A percentile compares a stretch with the other conserved stretches of the same genome.
Conservation (phyloP, 179 eudicot genomes). For the Heliamphora pulchella region DNA sequence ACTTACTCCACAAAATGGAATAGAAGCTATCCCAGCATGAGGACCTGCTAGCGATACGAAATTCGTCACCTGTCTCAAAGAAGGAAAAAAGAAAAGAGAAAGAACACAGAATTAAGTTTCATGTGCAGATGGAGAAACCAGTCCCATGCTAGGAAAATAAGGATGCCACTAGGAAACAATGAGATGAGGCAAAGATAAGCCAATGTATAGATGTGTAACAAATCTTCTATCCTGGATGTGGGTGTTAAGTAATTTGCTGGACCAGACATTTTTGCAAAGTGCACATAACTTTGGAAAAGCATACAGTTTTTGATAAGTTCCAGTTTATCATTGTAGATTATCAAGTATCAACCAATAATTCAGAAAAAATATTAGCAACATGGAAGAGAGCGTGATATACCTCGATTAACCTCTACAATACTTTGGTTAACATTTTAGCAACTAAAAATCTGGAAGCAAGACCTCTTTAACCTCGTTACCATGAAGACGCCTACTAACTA, state of each 20-base stretch:
- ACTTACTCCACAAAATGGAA: slow-evolving; percentile 61
- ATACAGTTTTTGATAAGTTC: not conserved
- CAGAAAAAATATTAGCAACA: not conserved
- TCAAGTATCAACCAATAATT: not conserved
- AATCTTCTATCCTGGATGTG: slow-evolving; percentile 1
- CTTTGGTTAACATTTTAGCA: not conserved
- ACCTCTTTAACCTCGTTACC: not conserved
- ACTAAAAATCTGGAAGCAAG: not conserved
- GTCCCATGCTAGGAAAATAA: not conserved
- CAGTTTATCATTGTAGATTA: not conserved
- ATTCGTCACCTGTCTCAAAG: slow-evolving; percentile 46
- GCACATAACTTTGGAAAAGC: not conserved
- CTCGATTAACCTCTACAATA: not conserved
- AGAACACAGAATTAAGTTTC: not conserved
- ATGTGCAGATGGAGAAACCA: not conserved
- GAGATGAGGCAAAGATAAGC: not conserved
- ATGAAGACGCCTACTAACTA: not conserved
- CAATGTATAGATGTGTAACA: not conserved
- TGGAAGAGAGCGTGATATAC: not conserved
- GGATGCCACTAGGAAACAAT: not conserved
- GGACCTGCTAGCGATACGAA: slow-evolving; percentile 63
- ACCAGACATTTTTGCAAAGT: not conserved
- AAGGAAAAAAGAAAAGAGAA: not conserved
- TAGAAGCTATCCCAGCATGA: slow-evolving; percentile 63
- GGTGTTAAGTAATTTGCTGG: not conserved